These are phyloP conservation scores for Russula abietina DNA, from an alignment of 768 basidiomycete species.

Conservation along the genomic window DNA sequence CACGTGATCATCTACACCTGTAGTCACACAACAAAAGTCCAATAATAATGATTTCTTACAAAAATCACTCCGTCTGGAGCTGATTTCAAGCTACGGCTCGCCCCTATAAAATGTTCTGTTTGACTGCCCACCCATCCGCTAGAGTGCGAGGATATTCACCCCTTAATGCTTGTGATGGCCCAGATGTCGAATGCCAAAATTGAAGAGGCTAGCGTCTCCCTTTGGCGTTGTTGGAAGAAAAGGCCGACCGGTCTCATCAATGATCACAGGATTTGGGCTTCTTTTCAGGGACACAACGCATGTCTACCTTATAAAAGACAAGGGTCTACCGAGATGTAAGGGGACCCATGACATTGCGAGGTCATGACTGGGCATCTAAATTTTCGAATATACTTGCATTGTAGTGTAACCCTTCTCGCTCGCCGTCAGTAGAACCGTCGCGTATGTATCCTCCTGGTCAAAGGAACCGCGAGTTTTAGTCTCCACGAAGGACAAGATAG, in stretches of 20 bases:
- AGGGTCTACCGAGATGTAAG: neutral
- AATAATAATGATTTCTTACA: too few species aligned
- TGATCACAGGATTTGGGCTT: neutral
- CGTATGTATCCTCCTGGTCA: neutral
- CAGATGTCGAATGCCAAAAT: neutral
- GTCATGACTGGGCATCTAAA: neutral
- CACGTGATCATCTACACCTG: neutral
- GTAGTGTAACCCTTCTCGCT: neutral
- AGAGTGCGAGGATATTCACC: neutral
- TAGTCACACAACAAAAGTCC: too few species aligned
- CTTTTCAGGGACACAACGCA: neutral
- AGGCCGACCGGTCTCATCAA: neutral
- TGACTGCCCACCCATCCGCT: neutral
- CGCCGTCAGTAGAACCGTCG: neutral
- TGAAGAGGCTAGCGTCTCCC: neutral
- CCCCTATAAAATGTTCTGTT: neutral
- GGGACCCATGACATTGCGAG: too few species aligned
- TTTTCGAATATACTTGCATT: neutral
- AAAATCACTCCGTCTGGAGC: too few species aligned
- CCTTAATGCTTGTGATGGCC: neutral
- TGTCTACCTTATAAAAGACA: neutral
- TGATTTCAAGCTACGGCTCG: neutral
- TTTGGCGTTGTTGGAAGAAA: neutral
- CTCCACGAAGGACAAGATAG: neutral
- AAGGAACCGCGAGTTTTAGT: neutral